Evolutionary conservation across 2,329 filamentous ascomycete species (phyloP).

Genomic region (Venturiaceae sp.): DNA sequence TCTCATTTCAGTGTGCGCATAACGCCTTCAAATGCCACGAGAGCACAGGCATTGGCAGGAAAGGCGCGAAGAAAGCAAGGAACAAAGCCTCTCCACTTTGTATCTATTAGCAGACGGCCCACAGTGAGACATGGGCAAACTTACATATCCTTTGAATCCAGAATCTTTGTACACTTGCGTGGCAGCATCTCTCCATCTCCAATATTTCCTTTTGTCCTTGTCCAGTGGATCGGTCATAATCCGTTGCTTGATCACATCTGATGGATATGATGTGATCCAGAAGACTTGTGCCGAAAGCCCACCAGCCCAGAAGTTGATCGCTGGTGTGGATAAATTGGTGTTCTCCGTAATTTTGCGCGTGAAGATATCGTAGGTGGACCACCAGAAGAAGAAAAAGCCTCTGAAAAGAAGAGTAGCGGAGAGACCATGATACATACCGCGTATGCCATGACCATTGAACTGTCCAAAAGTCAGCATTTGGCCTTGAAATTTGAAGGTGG

Average conservation of each 20-base stretch:
- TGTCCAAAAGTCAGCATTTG: not conserved
- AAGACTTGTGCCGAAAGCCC: constrained; percentile 89
- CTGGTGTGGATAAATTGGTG: constrained; percentile 64
- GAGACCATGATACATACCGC: constrained; percentile 79
- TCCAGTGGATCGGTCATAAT: constrained; percentile 94
- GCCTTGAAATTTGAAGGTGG: not conserved
- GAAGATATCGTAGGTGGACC: constrained; percentile 87
- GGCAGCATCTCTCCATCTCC: constrained; percentile 71
- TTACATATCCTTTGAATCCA: constrained; percentile 63
- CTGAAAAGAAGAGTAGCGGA: constrained; percentile 79
- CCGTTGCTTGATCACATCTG: constrained; percentile 88
- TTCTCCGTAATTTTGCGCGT: constrained; percentile 55
- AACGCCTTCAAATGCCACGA: constrained; percentile 87
- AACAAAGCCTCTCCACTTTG: constrained; percentile 71
- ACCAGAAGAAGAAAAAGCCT: constrained; percentile 96
- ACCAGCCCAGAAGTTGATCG: constrained; percentile 95
- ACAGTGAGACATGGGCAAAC: not conserved
- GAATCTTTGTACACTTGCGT: constrained; percentile 63
- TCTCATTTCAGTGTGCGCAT: constrained; percentile 46
- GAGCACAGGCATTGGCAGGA: constrained; percentile 87
- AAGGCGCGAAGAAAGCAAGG: constrained; percentile 92
- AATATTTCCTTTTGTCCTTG: constrained; percentile 54
- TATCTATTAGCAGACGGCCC: not conserved
- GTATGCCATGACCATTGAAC: constrained; percentile 54
- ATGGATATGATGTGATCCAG: constrained; percentile 87